These are phyloP conservation scores for Aspergillus hortae DNA, from an alignment of 2,329 filamentous ascomycete genomes.

Conservation along the genomic window DNA sequence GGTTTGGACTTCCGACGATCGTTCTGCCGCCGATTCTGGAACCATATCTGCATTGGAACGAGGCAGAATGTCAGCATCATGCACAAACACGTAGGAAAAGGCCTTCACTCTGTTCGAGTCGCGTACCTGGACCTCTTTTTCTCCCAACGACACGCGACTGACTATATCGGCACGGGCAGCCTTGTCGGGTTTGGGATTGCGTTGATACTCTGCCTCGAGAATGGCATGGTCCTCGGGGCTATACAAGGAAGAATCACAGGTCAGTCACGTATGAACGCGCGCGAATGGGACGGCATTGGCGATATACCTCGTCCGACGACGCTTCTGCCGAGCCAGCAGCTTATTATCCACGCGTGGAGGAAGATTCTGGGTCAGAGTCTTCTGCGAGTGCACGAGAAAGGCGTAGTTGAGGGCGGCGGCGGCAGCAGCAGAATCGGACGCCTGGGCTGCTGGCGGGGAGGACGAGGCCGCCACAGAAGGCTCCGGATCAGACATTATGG, in stretches of 20 bases:
- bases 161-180: slow-evolving; percentile 79
- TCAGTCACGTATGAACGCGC: slow-evolving; percentile 8
- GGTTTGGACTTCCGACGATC: slow-evolving; percentile 85
- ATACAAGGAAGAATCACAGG: slow-evolving; percentile 5
- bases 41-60: slow-evolving; percentile 72
- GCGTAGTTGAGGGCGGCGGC: slow-evolving; percentile 43
- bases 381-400: slow-evolving; percentile 59
- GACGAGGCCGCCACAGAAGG: slow-evolving; percentile 27
- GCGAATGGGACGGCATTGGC: slow-evolving; percentile 1
- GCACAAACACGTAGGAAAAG: too few relatives aligned
- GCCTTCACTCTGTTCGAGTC: slow-evolving; percentile 10
- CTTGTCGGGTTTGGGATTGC: slow-evolving; percentile 89
- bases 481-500: slow-evolving; percentile 35
- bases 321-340: slow-evolving; percentile 57
- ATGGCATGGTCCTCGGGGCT: slow-evolving; percentile 86
- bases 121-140: slow-evolving; percentile 93
- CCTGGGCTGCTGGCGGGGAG: slow-evolving; percentile 31
- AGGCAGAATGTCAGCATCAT: slow-evolving; percentile 7
- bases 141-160: slow-evolving; percentile 78
- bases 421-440: slow-evolving; percentile 27
- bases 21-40: slow-evolving; percentile 92
- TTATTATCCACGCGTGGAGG: slow-evolving; percentile 59
- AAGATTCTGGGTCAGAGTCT: slow-evolving; percentile 54
- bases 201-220: slow-evolving; percentile 78
- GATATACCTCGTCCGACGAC: slow-evolving; percentile 58